Evolutionary conservation across 768 basidiomycete species (phyloP), one percentile per base, ranked within the genome.

Genomic region (Pholiota molesta): DNA sequence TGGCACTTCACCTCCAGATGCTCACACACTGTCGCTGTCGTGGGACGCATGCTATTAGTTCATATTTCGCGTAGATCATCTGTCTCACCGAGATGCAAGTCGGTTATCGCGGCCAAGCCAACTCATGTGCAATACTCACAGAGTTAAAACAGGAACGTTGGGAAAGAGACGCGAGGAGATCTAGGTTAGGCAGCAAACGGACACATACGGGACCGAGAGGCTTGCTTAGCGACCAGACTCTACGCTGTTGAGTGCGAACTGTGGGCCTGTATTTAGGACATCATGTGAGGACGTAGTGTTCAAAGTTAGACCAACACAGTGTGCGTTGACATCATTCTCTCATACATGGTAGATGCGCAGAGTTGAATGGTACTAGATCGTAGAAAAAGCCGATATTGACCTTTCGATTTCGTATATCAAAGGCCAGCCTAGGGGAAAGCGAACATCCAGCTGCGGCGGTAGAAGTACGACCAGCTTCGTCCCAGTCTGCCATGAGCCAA

Each of bases 11-110:
- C 5, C 19, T 49, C 23, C 23, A 26, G 23, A 49, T 6, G 47
- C 47, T 49, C 47, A 49, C 47, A 49, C 47, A 21, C 47, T 49
- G 47, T 49, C 47, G 47, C 19, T 14, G 47, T 26, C 47, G 47
- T 49, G 47, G 23, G 47, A 49, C 47, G 13, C 10, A 49, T 21
- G 19, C 13, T 21, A 21, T 26, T 23, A 26, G 19, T 23, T 13
- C n/a, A 49, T 11, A 47, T 26, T 19, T 23, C 7, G 47, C 13
- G 21, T 26, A 44, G n/a, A 19, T 44, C 42, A 16, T 7, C 42
- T n/a, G 42, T 44, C n/a, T 14, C 19, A 21, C 35, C 5, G 10
- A 37, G 10, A 11, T 37, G 10, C 14, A 37, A 37, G 31, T 31
- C 31, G 31, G n/a, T n/a, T n/a, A n/a, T n/a, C n/a, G n/a, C n/a